A percentile compares a stretch with the other conserved stretches of the same genome.
Conservation (phyloP, 2,329 filamentous ascomycete species). For the Aureobasidium leucospermi region DNA sequence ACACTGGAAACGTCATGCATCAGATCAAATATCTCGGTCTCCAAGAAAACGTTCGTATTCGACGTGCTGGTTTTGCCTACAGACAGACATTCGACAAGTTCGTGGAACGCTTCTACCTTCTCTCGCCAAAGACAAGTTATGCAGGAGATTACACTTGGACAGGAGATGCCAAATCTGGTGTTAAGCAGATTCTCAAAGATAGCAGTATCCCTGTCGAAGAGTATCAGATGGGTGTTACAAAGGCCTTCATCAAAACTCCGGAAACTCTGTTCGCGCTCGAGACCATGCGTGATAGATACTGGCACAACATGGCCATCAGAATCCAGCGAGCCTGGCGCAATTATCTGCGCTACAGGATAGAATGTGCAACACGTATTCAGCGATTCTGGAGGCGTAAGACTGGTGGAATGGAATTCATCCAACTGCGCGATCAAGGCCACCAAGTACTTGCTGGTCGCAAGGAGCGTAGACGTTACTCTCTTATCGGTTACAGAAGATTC, state of each 20-base stretch:
- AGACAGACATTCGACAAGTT: slow-evolving; percentile 98
- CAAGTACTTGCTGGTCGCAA: slow-evolving; percentile 74
- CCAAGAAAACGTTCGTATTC: slow-evolving; percentile 98
- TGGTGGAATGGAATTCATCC: slow-evolving; percentile 79
- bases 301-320: slow-evolving; percentile 98
- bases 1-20: slow-evolving; percentile 84
- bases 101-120: slow-evolving; percentile 89
- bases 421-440: slow-evolving; percentile 83
- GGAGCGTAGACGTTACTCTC: slow-evolving; percentile 82
- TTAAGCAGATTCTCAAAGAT: slow-evolving; percentile 89
- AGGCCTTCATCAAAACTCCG: slow-evolving; percentile 96
- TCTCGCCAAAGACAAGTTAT: slow-evolving; percentile 91
- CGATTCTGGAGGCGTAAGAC: slow-evolving; percentile 92
- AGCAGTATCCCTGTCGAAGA: slow-evolving; percentile 93
- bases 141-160: slow-evolving; percentile 96
- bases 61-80: slow-evolving; percentile 92
- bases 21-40: slow-evolving; percentile 98
- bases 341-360: slow-evolving; percentile 83
- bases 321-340: slow-evolving; percentile 97
- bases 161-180: slow-evolving; percentile 77
- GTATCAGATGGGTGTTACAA: slow-evolving; percentile 93
- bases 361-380: slow-evolving; percentile 90
- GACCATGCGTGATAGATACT: slow-evolving; percentile 95
- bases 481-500: slow-evolving; percentile 86
- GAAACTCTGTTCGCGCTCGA: slow-evolving; percentile 95